Conservation (phyloP, 179 eudicot species). For the Kewa caespitosa region DNA sequence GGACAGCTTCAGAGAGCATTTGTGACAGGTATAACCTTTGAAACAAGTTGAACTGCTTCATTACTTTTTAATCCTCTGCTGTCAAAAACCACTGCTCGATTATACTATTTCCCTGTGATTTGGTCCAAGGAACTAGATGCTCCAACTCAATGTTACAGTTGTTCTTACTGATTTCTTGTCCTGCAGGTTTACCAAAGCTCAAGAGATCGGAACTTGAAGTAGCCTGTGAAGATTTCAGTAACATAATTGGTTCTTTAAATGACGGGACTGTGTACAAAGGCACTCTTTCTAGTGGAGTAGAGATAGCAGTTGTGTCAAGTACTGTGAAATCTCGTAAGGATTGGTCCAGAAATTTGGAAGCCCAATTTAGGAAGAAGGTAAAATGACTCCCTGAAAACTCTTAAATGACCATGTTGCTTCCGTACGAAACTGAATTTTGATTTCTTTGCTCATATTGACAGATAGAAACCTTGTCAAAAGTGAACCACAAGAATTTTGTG, state of each 20-base stretch:
- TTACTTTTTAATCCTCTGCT: neutral
- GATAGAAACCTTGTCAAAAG: slow-evolving; percentile 39
- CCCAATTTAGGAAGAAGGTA: slow-evolving; percentile 82
- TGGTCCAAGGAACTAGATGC: too few species aligned
- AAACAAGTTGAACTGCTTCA: slow-evolving; percentile 6
- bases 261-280: slow-evolving; percentile 80
- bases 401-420: neutral
- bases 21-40: slow-evolving; percentile 66
- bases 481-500: slow-evolving; percentile 47
- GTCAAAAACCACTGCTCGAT: neutral
- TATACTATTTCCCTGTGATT: too few species aligned
- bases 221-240: slow-evolving; percentile 98
- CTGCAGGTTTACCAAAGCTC: slow-evolving; percentile 84
- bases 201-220: slow-evolving; percentile 80
- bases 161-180: slow-evolving; percentile 5
- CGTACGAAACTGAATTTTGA: neutral
- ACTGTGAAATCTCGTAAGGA: slow-evolving; percentile 52
- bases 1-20: slow-evolving; percentile 94
- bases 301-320: slow-evolving; percentile 76
- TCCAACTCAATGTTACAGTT: neutral
- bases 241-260: slow-evolving; percentile 64
- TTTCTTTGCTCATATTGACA: slow-evolving; percentile 10
- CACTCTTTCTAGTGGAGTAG: slow-evolving; percentile 89
- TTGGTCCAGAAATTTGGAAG: slow-evolving; percentile 68
- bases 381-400: neutral